Percentiles rank a stretch among this genome's conserved stretches.
phyloP scores from a whole-genome alignment of 2,329 filamentous ascomycete species.

The Biscogniauxia marginata region DNA sequence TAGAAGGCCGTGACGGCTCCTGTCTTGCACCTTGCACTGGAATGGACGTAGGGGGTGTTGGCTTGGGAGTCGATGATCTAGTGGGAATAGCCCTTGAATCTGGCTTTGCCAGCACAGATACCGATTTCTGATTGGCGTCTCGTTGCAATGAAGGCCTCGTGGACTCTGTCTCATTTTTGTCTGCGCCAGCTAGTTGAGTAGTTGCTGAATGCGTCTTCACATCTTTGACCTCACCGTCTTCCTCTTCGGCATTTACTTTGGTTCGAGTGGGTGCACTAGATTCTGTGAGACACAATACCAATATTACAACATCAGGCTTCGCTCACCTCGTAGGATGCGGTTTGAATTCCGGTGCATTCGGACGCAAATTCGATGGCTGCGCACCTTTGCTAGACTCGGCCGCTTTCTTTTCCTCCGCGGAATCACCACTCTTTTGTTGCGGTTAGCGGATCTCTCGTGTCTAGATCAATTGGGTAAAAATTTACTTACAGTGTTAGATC shows the following conservation, averaged over 20 bases:
- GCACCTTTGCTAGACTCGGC: conserved; percentile 33
- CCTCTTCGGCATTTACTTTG: conserved; percentile 50
- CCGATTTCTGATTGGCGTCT: conserved; percentile 18
- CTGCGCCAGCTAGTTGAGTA: conserved; percentile 11
- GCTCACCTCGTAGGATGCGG: conserved; percentile 44
- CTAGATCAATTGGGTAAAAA: neutral
- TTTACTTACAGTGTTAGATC: conserved; percentile 58
- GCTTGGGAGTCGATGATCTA: conserved; percentile 27
- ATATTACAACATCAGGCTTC: neutral
- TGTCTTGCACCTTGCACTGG: conserved; percentile 25
- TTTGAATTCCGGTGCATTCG: conserved; percentile 65
- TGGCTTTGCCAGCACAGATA: conserved; percentile 18
- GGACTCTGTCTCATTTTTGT: conserved; percentile 19
- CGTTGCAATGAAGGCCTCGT: conserved; percentile 15
- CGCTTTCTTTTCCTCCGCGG: conserved; percentile 38
- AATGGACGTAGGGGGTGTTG: conserved; percentile 13
- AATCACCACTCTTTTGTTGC: conserved; percentile 41
- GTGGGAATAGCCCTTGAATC: conserved; percentile 22
- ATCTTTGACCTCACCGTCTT: conserved; percentile 74
- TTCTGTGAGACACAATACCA: conserved; percentile 14
- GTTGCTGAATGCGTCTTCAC: conserved; percentile 34
- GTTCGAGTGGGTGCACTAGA: conserved; percentile 27
- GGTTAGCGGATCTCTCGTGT: conserved; percentile 31
- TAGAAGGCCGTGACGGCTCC: conserved; percentile 32
- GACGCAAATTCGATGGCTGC: conserved; percentile 46